Evolutionary conservation across 192 early-diverging fungal species (phyloP), one percentile per base, ranked within the genome.

Genomic region (Mortierella alpina): DNA sequence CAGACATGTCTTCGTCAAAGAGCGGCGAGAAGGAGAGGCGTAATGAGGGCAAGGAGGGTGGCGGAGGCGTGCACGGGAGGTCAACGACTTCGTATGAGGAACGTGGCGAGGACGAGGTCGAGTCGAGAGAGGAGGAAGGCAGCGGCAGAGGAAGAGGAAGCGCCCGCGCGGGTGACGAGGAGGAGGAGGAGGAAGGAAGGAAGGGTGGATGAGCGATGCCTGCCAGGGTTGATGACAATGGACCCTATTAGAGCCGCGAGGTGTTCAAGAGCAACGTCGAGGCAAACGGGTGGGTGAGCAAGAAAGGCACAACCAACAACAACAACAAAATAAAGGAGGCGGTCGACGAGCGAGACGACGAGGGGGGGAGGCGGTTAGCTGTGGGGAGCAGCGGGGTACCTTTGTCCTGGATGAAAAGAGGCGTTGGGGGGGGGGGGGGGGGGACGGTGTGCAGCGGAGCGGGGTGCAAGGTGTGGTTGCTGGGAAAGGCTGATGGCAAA

Each of bases 41-140:
- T 8, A 56, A 41, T 17, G 65, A 50, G 40, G 49, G 31, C 41
- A 68, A 47, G 31, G 59, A 61, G 11, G 73, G 73, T 15, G 65
- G 65, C 5, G 66, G 66, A 62, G 56, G 58, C 6, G 59, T 53
- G 59, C 53, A 14, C 6, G 73, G 72, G 17, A 48, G 65, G 12
- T 74, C 65, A 47, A 74, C 49, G 58, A 74, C 64, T 48, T 74
- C 72, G 72, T 66, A 74, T n/a, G 72, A 74, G 46, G 62, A 64
- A n/a, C 50, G 59, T 54, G 49, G 52, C 40, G 72, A 73, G 31
- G 72, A 46, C 31, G 31, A 31, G 31, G 31, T 31, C 31, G 31
- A 31, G 31, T 31, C 31, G 31, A 31, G 31, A 41, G 63, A 64
- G 40, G 63, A 53, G 22, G 63, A 56, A 23, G 72, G 70, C 4